A percentile compares a stretch with the other conserved stretches of the same genome.
phyloP scores from a whole-genome alignment of 225 moss, liverwort and hornwort genomes.

The Physcomitrellopsis africana region DNA sequence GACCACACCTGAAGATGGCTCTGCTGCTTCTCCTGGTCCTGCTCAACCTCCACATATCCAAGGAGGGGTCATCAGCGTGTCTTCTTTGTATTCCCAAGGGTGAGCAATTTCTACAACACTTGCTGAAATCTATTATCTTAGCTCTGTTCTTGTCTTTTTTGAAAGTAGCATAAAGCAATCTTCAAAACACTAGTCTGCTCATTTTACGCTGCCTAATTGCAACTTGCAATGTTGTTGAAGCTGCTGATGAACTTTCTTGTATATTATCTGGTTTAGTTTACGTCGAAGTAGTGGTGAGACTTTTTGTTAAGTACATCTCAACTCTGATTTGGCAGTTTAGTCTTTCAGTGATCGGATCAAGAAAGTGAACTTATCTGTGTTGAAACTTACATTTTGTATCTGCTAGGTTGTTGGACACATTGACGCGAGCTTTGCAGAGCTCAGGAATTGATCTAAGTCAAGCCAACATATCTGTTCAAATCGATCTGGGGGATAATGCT shows the following conservation, averaged over 20 bases:
- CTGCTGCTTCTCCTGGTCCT: constrained; percentile 39
- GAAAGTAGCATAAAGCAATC: neutral
- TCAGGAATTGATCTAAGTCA: too few species aligned
- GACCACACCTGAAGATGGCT: constrained; percentile 39
- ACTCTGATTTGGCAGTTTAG: neutral
- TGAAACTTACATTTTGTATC: neutral
- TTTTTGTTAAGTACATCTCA: neutral
- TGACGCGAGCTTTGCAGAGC: constrained; percentile 14
- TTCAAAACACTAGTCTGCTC: neutral
- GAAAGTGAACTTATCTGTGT: neutral
- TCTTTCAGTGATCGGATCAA: neutral
- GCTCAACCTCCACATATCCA: constrained; percentile 58
- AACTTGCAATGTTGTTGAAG: neutral
- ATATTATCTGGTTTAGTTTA: neutral
- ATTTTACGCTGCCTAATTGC: neutral
- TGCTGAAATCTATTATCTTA: neutral
- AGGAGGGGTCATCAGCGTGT: constrained; percentile 81
- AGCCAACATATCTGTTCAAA: too few species aligned
- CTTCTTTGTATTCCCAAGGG: constrained; percentile 81
- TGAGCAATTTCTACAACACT: constrained; percentile 16
- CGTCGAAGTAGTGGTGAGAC: neutral
- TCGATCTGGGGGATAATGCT: too few species aligned
- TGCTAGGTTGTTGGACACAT: constrained; percentile 43
- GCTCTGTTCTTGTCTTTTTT: too few species aligned
- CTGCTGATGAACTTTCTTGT: neutral